Base-by-base conservation (phyloP, 2,329 filamentous ascomycete genomes). In the Neonectria sp. region DNA sequence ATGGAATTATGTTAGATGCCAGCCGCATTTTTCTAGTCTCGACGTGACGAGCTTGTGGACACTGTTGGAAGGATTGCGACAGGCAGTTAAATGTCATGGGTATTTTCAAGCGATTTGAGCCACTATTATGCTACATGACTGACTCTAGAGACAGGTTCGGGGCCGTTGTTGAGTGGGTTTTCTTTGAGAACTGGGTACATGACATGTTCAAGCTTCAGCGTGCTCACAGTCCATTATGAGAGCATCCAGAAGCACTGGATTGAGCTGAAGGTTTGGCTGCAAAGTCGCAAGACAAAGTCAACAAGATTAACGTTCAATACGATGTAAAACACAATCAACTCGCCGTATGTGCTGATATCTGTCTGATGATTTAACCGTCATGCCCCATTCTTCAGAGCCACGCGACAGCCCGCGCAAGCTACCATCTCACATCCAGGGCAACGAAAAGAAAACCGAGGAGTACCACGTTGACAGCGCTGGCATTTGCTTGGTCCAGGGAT, bases 31-130 rank as follows among this genome's bases (percentile, higher is more conserved):
- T 49, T 33, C 37, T 15, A 55, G 33, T 0, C 48, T 71, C 2
- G 46, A 31, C 2, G 21, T 48, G 8, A 24, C 52, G 9, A 62
- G 48, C 3, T 35, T 63, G 6, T 40, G 57, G 3, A 40, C 57
- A 2, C 55, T 71, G 17, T 55, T 68, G 1, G 21, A 24, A 2
- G 65, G 53, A 3, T 17, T 71, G 6, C 61, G 59, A 31, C 58
- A 57, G 43, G 49, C 61, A 3, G 68, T 59, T 0, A 66, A 68
- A 24, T 71, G 69, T 2, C 68, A 71, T 4, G 68, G 68, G 69
- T 68, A 9, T 25, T 60, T 61, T 4, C 4, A 24, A 24, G 11
- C 4, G 4, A 24, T 2, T 9, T 11, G 7, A 45, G 7, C n/a
- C 1, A 45, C 17, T 21, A 24, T 21, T 12, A 4, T 12, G 7